A percentile compares a stretch with the other conserved stretches of the same genome.
These are phyloP conservation scores for Eleusine indica DNA, from an alignment of 176 grass and related monocot species.

Conservation along the genomic window DNA sequence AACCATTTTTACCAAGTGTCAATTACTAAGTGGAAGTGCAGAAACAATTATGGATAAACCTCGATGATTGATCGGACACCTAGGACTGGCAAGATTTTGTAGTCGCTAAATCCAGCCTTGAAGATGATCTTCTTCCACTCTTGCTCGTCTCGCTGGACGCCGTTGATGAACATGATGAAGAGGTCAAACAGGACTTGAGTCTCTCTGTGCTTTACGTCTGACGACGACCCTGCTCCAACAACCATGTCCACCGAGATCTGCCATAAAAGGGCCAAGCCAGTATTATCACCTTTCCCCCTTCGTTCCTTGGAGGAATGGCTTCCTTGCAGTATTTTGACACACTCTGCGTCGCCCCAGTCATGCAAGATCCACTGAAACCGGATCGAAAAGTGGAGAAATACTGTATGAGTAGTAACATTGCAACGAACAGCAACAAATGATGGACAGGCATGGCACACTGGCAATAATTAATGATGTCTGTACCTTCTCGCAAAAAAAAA, in stretches of 20 bases:
- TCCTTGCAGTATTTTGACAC: slow-evolving; percentile 23
- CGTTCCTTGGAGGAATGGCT: slow-evolving; percentile 25
- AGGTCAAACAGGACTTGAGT: neutral
- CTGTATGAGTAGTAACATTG: too few species aligned
- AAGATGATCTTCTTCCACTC: neutral
- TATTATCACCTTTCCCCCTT: neutral
- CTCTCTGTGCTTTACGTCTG: neutral
- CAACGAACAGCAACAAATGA: too few species aligned
- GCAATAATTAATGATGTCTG: too few species aligned
- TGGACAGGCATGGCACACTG: too few species aligned
- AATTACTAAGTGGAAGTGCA: too few species aligned
- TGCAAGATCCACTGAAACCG: slow-evolving; percentile 54
- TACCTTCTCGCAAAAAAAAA: too few species aligned
- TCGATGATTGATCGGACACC: neutral
- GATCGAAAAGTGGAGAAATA: neutral
- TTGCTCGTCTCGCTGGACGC: neutral
- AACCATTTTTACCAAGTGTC: too few species aligned
- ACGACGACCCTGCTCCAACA: neutral
- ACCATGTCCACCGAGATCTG: neutral
- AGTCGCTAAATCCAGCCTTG: neutral
- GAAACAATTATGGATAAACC: neutral
- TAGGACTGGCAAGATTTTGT: neutral
- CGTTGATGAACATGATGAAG: neutral
- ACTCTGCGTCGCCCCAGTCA: neutral
- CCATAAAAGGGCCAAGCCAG: neutral